phyloP scores from a whole-genome alignment of 2,329 filamentous ascomycete genomes.

The Penicillium sp. region DNA sequence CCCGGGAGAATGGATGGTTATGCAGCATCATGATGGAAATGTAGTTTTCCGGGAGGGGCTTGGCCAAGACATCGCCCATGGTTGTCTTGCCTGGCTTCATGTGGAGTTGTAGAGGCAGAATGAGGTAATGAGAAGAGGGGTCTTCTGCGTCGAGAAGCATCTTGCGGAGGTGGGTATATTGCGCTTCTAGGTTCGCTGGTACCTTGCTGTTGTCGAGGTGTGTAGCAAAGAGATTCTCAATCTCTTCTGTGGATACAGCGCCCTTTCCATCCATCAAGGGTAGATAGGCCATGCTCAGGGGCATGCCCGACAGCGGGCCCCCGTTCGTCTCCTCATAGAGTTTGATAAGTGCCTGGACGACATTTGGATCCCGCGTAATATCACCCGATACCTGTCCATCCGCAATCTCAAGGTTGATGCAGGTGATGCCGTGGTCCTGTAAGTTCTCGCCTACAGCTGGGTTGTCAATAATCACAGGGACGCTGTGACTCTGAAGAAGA shows the following conservation, averaged over 20 bases:
- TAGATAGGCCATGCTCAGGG: slow-evolving; percentile 27
- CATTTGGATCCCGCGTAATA: slow-evolving; percentile 23
- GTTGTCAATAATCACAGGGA: slow-evolving; percentile 47
- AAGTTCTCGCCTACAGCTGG: slow-evolving; percentile 52
- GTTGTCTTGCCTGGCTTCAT: slow-evolving; percentile 17
- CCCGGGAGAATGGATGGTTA: slow-evolving; percentile 37
- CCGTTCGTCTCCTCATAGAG: slow-evolving; percentile 22
- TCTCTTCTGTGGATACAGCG: slow-evolving; percentile 5
- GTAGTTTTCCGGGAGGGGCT: slow-evolving; percentile 20
- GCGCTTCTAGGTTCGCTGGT: slow-evolving; percentile 6
- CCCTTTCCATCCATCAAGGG: slow-evolving; percentile 26
- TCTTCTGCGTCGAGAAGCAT: slow-evolving; percentile 12
- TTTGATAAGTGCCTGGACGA: slow-evolving; percentile 20
- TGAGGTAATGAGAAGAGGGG: slow-evolving; percentile 17
- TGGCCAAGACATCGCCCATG: slow-evolving; percentile 14
- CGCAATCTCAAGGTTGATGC: slow-evolving; percentile 27
- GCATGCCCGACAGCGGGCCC: slow-evolving; percentile 27
- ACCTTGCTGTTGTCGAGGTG: slow-evolving; percentile 1
- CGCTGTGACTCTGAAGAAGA: slow-evolving; percentile 42
- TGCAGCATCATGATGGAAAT: slow-evolving; percentile 20
- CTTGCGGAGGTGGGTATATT: slow-evolving; percentile 16
- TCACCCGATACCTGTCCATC: slow-evolving; percentile 27
- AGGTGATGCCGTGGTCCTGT: slow-evolving; percentile 48
- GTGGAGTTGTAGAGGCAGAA: slow-evolving; percentile 15
- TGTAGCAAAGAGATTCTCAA: slow-evolving; percentile 8